Evolutionary conservation across 2,329 filamentous ascomycete genomes (phyloP), one percentile per base, ranked within the genome.

Genomic region (Ophioceras dolichostomum): DNA sequence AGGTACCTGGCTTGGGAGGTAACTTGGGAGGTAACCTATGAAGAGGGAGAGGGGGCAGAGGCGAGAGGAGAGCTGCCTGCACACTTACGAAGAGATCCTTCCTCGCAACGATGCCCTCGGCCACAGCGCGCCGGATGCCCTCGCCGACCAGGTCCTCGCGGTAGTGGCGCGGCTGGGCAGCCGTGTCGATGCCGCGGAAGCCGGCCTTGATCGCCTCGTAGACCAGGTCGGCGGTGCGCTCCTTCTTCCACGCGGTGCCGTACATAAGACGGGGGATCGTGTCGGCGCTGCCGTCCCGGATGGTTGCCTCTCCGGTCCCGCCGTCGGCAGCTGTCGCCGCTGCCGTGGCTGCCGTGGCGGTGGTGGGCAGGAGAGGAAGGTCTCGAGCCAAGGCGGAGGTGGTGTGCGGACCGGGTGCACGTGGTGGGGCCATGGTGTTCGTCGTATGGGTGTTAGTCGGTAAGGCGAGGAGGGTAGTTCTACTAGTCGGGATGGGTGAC

Each of bases 191-290:
- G 33, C 66, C 81, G 22, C 76, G 68, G 48, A 89, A 91, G 5
- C 84, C 83, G 32, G 71, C 61, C 32, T 65, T 64, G 24, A 91
- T 52, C 2, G 85, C 84, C 43, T 68, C 57, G 47, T 79, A 73
- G 17, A 91, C 83, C 3, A 89, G 65, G 38, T 71, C 62, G 16
- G 70, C 67, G 0, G 82, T 86, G 14, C 60, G 59, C 1, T 79
- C 74, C 49, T 80, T 79, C 56, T 91, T 91, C 83, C 84, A 89
- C n/a, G 84, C 84, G 3, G 84, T 89, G 36, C 84, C 84, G 54
- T 91, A 91, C 43, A 91, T 49, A 21, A 78, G 60, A 43, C 62
- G 66, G 5, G 70, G 71, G 46, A 73, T 65, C 13, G 48, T 52
- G 30, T 55, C 56, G 19, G 52, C 45, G 24, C 47, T 40, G 32